Base-by-base conservation (phyloP, 805 yeast species). In the Teunomyces atbi region DNA sequence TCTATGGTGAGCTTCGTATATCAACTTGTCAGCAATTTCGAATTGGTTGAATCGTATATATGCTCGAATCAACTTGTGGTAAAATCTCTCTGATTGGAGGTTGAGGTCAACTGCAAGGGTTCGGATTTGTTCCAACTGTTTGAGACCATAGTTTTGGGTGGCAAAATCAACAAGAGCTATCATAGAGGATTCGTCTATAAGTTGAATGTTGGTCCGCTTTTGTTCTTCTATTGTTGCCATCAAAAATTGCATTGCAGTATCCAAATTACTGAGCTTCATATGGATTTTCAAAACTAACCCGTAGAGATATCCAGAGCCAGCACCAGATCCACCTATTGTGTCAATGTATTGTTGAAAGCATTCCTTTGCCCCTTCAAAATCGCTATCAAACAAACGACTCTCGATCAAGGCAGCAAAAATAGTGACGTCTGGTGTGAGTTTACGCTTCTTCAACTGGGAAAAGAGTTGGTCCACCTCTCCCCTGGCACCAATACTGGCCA, bases 381-480 rank as follows among this genome's bases (percentile, higher is more conserved):
- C 66, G 7, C 71, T 66, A 5, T 66, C 57, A 19, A 60, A 62
- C 11, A 75, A 53, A 35, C 72, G 62, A n/a, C 76, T 53, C 21
- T 65, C 60, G 42, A 83, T 73, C 35, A 83, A 55, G 0, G 82
- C 75, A 27, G 71, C 68, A 42, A 71, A 60, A 1, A 82, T 68
- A 6, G 60, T 55, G 1, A 69, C 62, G 3, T 71, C 66, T 1
- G 89, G 88, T 3, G 49, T 55, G 56, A 81, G 69, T 1, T 73
- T 71, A 45, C 83, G 66, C 43, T 68, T 61, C 4, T 65, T 39
- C 26, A 82, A 55, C 55, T 79, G 76, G n/a, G 65, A 49, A 62
- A 72, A 84, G 46, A 86, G 65, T 46, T 58, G 62, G 21, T 76
- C 77, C 8, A 78, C 81, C 58, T 73, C 76, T 33, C 61, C 72